These are phyloP conservation scores for Hygrocybe punicea DNA, from an alignment of 768 basidiomycete species.

Conservation along the genomic window DNA sequence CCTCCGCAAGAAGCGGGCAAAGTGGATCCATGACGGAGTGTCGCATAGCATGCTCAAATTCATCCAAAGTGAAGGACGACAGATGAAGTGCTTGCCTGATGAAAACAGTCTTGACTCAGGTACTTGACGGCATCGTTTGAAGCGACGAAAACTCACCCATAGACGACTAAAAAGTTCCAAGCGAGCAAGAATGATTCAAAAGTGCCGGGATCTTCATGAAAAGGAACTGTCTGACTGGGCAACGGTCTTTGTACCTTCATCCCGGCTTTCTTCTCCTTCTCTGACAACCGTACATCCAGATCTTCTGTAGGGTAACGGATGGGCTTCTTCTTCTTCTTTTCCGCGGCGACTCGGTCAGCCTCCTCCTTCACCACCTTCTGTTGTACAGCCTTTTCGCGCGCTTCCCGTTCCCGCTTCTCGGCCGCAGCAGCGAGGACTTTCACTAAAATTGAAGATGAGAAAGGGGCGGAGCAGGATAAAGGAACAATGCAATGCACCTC, in stretches of 20 bases:
- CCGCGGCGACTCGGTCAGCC: conserved; percentile 64
- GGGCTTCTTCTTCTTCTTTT: conserved; percentile 86
- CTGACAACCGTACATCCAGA: conserved; percentile 72
- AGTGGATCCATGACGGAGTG: conserved; percentile 68
- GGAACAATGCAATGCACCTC: conserved; percentile 43
- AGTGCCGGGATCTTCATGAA: conserved; percentile 55
- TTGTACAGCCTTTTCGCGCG: conserved; percentile 64
- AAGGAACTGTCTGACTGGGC: conserved; percentile 61
- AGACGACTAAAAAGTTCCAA: conserved; percentile 93
- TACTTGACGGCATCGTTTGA: background rate
- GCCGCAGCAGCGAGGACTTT: conserved; percentile 34
- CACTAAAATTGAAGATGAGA: conserved; percentile 24
- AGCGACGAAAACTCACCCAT: conserved; percentile 62
- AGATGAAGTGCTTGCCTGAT: conserved; percentile 80
- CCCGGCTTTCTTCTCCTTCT: conserved; percentile 81
- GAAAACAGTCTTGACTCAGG: conserved; percentile 9
- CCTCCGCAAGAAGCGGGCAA: conserved; percentile 78
- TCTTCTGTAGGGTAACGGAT: conserved; percentile 93
- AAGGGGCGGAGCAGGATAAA: conserved; percentile 7
- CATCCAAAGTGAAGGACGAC: conserved; percentile 88
- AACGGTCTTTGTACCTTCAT: conserved; percentile 63
- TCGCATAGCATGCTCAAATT: conserved; percentile 82
- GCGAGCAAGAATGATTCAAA: conserved; percentile 87
- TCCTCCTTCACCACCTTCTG: conserved; percentile 65
- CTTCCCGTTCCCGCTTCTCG: conserved; percentile 68